Evolutionary conservation across 176 grass and related monocot species (phyloP), one percentile per base, ranked within the genome.

Genomic region (Zizania latifolia): DNA sequence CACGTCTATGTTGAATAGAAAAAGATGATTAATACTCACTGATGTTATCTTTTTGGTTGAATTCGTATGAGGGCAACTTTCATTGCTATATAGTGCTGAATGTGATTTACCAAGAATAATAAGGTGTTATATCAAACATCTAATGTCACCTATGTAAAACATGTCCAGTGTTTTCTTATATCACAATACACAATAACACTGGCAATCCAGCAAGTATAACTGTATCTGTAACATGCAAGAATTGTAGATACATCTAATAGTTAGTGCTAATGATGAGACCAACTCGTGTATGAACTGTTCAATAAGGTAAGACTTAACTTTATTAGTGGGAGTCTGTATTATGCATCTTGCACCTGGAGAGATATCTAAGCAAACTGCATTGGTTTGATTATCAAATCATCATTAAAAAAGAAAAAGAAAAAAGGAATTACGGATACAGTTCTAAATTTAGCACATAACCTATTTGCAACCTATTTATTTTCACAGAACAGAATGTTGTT

Each of bases 221-320:
- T 35, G 31, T 10, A 38, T 39, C 16, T 28, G 29, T 15, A 23
- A 30, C 58, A 64, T 27, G 24, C 17, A 69, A 62, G 11, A 24
- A 17, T 54, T 50, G 40, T 43, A 73, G 32, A 36, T 33, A 48
- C 40, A 34, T 6, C 58, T 14, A 39, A 38, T 17, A 58, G 48
- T 22, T 22, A 39, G 28, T 0, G 6, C 28, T 65, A 66, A 78
- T 36, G 21, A 30, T 72, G 14, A 72, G 57, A 54, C 36, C 21
- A 45, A 65, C 58, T 64, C 65, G 37, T 46, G 28, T 70, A 50
- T 61, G 31, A 19, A 35, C 27, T 45, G 21, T 22, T 55, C 8
- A 2, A 78, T 63, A 24, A 31, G 26, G 38, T 26, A 68, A 48
- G 57, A 83, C 17, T 45, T 10, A 80, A 80, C 35, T 68, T 61